phyloP scores from a whole-genome alignment of 257 asterid genomes.

The Striga asiatica region DNA sequence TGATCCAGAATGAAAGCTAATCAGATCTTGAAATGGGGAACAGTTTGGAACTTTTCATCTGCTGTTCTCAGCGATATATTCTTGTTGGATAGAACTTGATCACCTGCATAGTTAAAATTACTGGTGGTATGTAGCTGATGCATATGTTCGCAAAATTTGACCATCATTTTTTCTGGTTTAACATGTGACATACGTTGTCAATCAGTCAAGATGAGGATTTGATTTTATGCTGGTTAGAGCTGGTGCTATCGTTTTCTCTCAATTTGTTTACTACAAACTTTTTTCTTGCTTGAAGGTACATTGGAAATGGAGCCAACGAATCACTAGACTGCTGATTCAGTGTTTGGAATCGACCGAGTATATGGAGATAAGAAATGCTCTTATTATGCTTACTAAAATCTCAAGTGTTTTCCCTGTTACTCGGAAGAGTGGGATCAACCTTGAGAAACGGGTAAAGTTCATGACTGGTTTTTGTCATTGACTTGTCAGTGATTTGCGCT shows the following conservation, averaged over 20 bases:
- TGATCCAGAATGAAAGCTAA: neutral
- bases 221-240: too few relatives aligned
- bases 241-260: neutral
- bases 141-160: neutral
- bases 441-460: slow-evolving; percentile 81
- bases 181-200: neutral
- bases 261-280: neutral
- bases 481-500: slow-evolving; percentile 1
- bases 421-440: slow-evolving; percentile 94
- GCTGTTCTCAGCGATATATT: neutral
- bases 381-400: slow-evolving; percentile 79
- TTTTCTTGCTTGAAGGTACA: slow-evolving; percentile 63
- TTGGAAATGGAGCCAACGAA: slow-evolving; percentile 99
- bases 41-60: neutral
- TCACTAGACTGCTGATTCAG: slow-evolving; percentile 86
- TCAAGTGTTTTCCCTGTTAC: slow-evolving; percentile 92
- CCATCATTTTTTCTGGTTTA: neutral
- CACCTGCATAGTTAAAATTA: neutral
- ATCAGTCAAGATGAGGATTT: too few relatives aligned
- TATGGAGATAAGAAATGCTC: slow-evolving; percentile 97
- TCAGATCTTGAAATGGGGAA: neutral
- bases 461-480: neutral
- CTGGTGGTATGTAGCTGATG: neutral
- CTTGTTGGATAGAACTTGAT: neutral
- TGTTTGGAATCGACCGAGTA: slow-evolving; percentile 93